phyloP scores from a whole-genome alignment of 768 basidiomycete species.

The Mrakia gelida region DNA sequence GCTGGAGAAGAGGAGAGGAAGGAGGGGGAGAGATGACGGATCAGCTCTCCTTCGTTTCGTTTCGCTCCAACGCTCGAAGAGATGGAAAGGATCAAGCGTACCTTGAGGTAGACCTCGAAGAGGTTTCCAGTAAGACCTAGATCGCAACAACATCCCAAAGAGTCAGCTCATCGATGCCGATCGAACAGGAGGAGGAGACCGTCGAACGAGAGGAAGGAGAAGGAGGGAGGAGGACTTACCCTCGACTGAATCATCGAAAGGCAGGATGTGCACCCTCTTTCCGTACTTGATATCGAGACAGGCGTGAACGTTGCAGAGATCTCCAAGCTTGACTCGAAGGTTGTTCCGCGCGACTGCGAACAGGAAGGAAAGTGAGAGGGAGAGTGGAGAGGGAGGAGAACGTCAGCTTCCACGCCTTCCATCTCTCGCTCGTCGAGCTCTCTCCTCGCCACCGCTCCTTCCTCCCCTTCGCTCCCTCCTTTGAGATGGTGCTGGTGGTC shows the following conservation, averaged over 20 bases:
- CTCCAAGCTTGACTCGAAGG: slow-evolving; percentile 92
- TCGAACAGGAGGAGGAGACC: too few relatives aligned
- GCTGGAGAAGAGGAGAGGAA: slow-evolving; percentile 43
- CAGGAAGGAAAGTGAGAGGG: background rate
- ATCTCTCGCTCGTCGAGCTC: background rate
- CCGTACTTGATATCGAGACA: slow-evolving; percentile 99
- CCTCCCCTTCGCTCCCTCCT: background rate
- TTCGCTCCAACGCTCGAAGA: background rate
- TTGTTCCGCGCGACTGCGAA: slow-evolving; percentile 89
- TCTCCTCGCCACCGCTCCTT: slow-evolving; percentile 3
- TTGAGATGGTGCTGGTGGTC: background rate
- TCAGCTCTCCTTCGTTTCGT: background rate
- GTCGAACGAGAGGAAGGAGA: background rate
- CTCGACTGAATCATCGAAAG: slow-evolving; percentile 97
- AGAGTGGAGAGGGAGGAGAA: background rate
- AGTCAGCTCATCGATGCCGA: background rate
- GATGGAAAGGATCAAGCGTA: background rate
- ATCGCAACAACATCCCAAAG: background rate
- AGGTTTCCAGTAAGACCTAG: slow-evolving; percentile 82
- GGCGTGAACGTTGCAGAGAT: slow-evolving; percentile 91
- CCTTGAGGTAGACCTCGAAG: slow-evolving; percentile 91
- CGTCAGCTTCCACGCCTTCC: background rate
- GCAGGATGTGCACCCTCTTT: slow-evolving; percentile 91
- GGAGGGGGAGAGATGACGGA: background rate
- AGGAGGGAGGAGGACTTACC: slow-evolving; percentile 49